Percentiles rank a stretch among this genome's conserved stretches.
Evolutionary conservation across 305 asterid genomes (phyloP).

Genomic region (Fraxinus ornus): DNA sequence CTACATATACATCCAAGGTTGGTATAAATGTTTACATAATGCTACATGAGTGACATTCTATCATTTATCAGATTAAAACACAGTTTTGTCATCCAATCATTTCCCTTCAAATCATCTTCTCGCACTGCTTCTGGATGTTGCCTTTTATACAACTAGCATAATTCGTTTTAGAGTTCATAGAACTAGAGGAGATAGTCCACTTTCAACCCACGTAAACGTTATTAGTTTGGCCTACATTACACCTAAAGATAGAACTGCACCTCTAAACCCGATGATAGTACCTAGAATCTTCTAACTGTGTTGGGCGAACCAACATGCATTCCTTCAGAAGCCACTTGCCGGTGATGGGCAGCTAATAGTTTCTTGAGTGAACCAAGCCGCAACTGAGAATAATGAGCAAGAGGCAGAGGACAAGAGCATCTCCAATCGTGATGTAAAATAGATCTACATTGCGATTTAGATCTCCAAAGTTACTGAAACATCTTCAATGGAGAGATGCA

Average conservation of each 20-base stretch:
- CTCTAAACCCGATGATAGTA: not conserved
- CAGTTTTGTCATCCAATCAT: no score
- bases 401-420: not conserved
- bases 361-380: not conserved
- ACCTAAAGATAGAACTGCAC: not conserved
- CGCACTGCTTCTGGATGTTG: no score
- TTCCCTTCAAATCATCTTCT: no score
- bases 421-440: not conserved
- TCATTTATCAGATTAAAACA: no score
- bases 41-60: no score
- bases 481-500: no score
- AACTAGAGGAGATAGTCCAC: not conserved
- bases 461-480: not conserved
- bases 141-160: no score
- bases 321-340: not conserved
- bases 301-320: not conserved
- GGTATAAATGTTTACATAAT: no score
- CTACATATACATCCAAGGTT: no score
- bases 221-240: not conserved
- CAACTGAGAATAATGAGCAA: not conserved
- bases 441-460: no score
- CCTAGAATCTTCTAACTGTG: not conserved
- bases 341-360: not conserved
- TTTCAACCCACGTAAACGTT: not conserved
- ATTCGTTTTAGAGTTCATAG: not conserved